A percentile compares a stretch with the other conserved stretches of the same genome.
Conservation (phyloP, 2,329 filamentous ascomycete genomes). For the Purpureocillium takamizusanense region DNA sequence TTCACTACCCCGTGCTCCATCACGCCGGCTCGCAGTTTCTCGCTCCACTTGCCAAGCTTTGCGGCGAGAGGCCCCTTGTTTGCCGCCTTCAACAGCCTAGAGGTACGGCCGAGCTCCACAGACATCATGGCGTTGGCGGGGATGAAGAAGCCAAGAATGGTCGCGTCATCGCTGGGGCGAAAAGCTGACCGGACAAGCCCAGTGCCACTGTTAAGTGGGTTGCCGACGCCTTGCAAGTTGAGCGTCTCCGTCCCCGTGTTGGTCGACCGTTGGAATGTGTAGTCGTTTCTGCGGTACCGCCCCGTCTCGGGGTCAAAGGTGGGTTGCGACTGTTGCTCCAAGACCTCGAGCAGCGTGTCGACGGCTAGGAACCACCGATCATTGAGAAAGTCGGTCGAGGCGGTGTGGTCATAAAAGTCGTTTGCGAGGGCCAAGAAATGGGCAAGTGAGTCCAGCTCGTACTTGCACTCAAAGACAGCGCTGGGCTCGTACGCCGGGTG, state of each 20-base stretch:
- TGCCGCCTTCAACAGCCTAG: constrained; percentile 55
- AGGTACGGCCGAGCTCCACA: constrained; percentile 71
- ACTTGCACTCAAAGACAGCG: constrained; percentile 96
- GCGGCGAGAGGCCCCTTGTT: constrained; percentile 45
- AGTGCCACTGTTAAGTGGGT: constrained; percentile 77
- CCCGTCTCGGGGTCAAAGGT: constrained; percentile 68
- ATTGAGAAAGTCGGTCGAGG: constrained; percentile 69
- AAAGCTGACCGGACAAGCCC: constrained; percentile 87
- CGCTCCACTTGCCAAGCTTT: constrained; percentile 47
- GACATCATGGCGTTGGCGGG: constrained; percentile 95
- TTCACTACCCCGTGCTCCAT: constrained; percentile 75
- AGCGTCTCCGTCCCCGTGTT: constrained; percentile 84
- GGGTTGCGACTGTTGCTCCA: constrained; percentile 68
- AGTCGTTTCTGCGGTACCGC: constrained; percentile 61
- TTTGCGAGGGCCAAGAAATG: constrained; percentile 82
- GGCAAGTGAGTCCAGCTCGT: constrained; percentile 91
- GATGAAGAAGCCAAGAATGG: constrained; percentile 89
- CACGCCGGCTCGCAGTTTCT: constrained; percentile 64
- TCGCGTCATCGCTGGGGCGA: constrained; percentile 89
- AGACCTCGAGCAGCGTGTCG: constrained; percentile 61
- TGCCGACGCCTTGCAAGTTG: constrained; percentile 73
- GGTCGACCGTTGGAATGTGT: constrained; percentile 80
- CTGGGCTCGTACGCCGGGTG: constrained; percentile 79
- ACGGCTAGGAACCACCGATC: constrained; percentile 72
- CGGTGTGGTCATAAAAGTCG: constrained; percentile 74